Evolutionary conservation across 805 yeast species (phyloP).

Genomic region (Candida multigemmis): DNA sequence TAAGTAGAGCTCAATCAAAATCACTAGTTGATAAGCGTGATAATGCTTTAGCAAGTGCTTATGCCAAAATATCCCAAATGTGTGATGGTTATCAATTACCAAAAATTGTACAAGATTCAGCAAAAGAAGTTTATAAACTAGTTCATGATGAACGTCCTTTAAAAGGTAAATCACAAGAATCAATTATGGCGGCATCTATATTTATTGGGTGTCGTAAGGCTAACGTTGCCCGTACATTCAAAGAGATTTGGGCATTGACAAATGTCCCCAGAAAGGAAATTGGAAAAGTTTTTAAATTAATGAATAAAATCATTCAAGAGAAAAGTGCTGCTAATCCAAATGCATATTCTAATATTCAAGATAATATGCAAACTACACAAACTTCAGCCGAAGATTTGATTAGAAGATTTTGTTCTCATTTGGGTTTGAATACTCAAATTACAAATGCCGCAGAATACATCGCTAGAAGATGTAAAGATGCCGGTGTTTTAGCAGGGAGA

Average conservation of each 20-base stretch:
- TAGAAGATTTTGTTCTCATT: constrained; percentile 90
- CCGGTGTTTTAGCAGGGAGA: constrained; percentile 91
- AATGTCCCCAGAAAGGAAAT: constrained; percentile 91
- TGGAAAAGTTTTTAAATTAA: constrained; percentile 81
- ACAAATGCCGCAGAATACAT: constrained; percentile 90
- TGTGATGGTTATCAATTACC: constrained; percentile 96
- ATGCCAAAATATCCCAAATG: constrained; percentile 85
- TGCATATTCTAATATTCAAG: constrained; percentile 31
- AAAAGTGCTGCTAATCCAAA: constrained; percentile 46
- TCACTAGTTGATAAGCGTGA: constrained; percentile 82
- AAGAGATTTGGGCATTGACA: constrained; percentile 92
- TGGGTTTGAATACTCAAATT: constrained; percentile 77
- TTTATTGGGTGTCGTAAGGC: constrained; percentile 93
- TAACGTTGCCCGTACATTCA: constrained; percentile 86
- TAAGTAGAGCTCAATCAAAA: constrained; percentile 82
- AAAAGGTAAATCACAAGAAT: constrained; percentile 86
- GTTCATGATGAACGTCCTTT: constrained; percentile 81
- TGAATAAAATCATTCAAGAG: constrained; percentile 49
- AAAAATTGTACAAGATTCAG: constrained; percentile 92
- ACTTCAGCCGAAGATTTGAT: constrained; percentile 91
- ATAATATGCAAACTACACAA: constrained; percentile 62
- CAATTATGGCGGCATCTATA: constrained; percentile 94
- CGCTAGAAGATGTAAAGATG: constrained; percentile 81
- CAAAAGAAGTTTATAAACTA: constrained; percentile 89
- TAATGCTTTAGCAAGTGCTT: constrained; percentile 80